Conservation (phyloP, 441 rosid genomes). For the Croton setiger region DNA sequence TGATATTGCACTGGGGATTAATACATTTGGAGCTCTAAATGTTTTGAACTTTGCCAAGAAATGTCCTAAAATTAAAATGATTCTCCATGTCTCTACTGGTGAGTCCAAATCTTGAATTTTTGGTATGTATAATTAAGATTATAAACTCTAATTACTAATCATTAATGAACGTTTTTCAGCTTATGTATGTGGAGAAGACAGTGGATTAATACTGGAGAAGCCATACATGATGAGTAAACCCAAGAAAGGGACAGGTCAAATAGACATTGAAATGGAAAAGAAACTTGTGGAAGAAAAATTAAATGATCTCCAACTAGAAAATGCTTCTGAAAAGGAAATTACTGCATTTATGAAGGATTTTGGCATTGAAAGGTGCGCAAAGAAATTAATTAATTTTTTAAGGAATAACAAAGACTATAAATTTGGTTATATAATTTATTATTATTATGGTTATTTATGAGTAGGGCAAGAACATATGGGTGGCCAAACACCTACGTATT, state of each 20-base stretch:
- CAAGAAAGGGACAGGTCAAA: conserved; percentile 13
- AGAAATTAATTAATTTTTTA: neutral
- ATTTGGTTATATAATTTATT: neutral
- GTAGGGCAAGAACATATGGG: conserved; percentile 46
- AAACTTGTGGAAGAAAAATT: conserved; percentile 24
- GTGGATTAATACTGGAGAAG: conserved; percentile 32
- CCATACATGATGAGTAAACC: conserved; percentile 28
- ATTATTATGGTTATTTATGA: neutral
- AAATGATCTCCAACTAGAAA: conserved; percentile 19
- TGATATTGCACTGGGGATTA: conserved; percentile 34
- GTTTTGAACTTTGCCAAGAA: conserved; percentile 41
- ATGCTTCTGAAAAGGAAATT: conserved; percentile 18
- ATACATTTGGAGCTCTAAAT: conserved; percentile 40
- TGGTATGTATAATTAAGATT: neutral
- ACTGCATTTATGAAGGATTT: conserved; percentile 54
- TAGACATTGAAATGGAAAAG: conserved; percentile 31
- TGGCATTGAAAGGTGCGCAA: conserved; percentile 52
- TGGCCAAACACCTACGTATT: conserved; percentile 62
- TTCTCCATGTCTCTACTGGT: conserved; percentile 57
- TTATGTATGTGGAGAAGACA: conserved; percentile 21
- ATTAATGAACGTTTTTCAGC: neutral
- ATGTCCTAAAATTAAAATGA: conserved; percentile 29
- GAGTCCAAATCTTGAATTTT: neutral
- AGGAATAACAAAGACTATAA: no score
- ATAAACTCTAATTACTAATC: neutral